phyloP scores from a whole-genome alignment of 225 moss, liverwort and hornwort species.

The Pseudisothecium myosuroides region DNA sequence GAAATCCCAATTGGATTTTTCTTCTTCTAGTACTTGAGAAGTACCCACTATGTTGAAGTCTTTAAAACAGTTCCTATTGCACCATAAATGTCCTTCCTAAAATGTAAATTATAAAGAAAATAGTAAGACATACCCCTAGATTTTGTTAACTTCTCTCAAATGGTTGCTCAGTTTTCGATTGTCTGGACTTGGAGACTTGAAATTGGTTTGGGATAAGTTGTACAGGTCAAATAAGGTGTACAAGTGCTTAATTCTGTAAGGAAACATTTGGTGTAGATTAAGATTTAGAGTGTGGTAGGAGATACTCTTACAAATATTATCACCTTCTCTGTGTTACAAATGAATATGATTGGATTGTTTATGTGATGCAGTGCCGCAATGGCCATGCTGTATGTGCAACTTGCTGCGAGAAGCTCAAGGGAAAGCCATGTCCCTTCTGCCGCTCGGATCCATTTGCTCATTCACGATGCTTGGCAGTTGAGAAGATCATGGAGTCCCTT shows the following conservation, averaged over 20 bases:
- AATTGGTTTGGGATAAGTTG: neutral
- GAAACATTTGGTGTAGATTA: neutral
- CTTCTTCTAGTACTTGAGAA: neutral
- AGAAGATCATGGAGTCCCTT: neutral
- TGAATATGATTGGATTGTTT: neutral
- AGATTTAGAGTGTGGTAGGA: neutral
- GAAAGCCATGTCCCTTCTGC: neutral
- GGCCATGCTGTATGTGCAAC: neutral
- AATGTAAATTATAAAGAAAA: neutral
- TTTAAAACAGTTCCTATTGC: neutral
- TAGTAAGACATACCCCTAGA: neutral
- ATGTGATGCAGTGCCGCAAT: neutral
- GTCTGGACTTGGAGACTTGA: neutral
- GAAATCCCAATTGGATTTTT: neutral
- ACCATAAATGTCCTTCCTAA: neutral
- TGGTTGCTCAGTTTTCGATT: neutral
- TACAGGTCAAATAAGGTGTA: neutral
- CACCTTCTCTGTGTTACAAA: neutral
- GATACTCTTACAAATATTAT: neutral
- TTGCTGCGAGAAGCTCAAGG: neutral
- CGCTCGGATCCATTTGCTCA: neutral
- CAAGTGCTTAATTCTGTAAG: neutral
- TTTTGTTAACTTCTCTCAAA: neutral
- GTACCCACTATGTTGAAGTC: neutral
- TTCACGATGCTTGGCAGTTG: neutral